Base-by-base conservation (phyloP, 306 rosid species). In the Begonia masoniana region DNA sequence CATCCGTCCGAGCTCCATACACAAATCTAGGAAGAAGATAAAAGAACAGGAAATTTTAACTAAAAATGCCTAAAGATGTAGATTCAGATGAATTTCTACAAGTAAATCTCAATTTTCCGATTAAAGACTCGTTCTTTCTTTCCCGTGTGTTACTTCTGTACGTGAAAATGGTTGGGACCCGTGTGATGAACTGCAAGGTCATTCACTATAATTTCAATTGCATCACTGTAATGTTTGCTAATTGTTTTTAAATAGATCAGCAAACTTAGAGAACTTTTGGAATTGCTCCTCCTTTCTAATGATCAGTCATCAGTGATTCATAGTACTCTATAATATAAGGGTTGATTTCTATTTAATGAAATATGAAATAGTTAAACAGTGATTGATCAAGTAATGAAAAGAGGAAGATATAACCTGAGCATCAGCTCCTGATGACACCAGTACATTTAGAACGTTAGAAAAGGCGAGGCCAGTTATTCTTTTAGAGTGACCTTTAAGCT, bases 21-120 rank as follows among this genome's bases (percentile, higher is more conserved):
- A 31, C 49, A 77, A 35, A 83, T 71, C 88, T 83, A 76, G 47
- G 56, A 56, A 65, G 43, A 58, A 10, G 83, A 77, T 50, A 78
- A 78, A 77, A 91, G 78, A 54, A 95, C 95, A 51, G 95, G 95
- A 65, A 89, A 82, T 77, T 69, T 94, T 78, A 89, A 77, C 72
- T 64, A 69, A 31, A 5, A 6, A 5, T 5, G 39, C 39, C 47
- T 23, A 47, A 39, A 10, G 21, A 48, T 21, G 14, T 54, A 45
- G 6, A 56, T 17, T 15, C 50, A 39, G 43, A 58, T 58, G 52
- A 49, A 21, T 13, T 13, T 13, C 11, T 41, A 9, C n/a, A n/a
- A 13, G 12, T 12, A 45, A 26, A 13, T 24, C 10, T 31, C 39
- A 31, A 31, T 31, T 31, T 0, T 31, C 39, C 39, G 36, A 26